These are phyloP conservation scores for Epichloe baconii DNA, from an alignment of 2,329 filamentous ascomycete genomes.

Conservation along the genomic window DNA sequence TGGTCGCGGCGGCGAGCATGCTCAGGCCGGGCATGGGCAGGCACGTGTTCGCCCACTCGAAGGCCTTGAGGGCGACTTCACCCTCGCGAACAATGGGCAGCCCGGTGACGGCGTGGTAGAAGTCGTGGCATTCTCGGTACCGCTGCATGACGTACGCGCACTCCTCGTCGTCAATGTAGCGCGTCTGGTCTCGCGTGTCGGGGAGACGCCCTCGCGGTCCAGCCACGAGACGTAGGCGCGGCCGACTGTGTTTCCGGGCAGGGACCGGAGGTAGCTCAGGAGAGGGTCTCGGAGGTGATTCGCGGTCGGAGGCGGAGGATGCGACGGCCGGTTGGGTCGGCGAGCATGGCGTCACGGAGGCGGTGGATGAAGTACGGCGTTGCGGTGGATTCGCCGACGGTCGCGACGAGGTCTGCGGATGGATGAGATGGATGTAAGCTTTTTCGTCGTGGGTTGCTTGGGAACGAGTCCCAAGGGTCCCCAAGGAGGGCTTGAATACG, in stretches of 20 bases:
- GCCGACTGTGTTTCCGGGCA: slow-evolving; percentile 66
- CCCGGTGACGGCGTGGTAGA: slow-evolving; percentile 90
- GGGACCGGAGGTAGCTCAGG: slow-evolving; percentile 55
- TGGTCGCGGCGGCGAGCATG: slow-evolving; percentile 70
- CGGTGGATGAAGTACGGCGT: slow-evolving; percentile 91
- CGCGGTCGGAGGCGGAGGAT: slow-evolving; percentile 85
- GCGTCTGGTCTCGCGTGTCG: slow-evolving; percentile 69
- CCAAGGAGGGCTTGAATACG: neutral
- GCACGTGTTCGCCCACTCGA: slow-evolving; percentile 90
- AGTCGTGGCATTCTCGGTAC: slow-evolving; percentile 94
- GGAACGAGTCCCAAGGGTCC: no score
- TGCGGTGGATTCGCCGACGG: slow-evolving; percentile 86
- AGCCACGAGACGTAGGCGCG: slow-evolving; percentile 78
- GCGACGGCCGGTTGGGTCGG: slow-evolving; percentile 67
- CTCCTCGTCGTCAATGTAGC: slow-evolving; percentile 89
- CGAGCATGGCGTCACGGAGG: slow-evolving; percentile 84
- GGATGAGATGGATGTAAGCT: neutral
- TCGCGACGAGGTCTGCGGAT: slow-evolving; percentile 80
- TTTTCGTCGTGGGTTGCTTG: neutral
- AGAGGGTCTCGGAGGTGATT: slow-evolving; percentile 62
- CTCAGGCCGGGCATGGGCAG: slow-evolving; percentile 91
- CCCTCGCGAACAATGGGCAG: slow-evolving; percentile 88
- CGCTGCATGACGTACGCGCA: slow-evolving; percentile 98
- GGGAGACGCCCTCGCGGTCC: slow-evolving; percentile 90
- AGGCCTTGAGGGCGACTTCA: slow-evolving; percentile 93